phyloP scores from a whole-genome alignment of 1,284 basidiomycete genomes.

The Irpex sp. region DNA sequence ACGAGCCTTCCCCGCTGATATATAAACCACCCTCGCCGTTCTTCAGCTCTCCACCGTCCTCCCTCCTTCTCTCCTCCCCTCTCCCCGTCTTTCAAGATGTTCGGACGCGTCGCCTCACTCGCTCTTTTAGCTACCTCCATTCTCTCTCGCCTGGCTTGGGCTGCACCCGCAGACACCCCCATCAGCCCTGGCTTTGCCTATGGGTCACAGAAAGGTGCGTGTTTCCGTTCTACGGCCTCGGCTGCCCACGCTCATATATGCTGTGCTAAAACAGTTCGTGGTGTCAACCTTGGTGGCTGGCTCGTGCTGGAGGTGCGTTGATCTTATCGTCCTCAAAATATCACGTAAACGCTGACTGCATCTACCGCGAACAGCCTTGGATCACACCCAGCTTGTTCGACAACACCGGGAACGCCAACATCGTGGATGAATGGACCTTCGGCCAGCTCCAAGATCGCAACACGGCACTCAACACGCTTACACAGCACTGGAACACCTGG shows the following conservation, averaged over 20 bases:
- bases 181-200: constrained; percentile 44
- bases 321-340: not conserved
- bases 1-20: not conserved
- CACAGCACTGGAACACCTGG: constrained; percentile 75
- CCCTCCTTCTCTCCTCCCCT: not conserved
- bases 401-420: constrained; percentile 62
- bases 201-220: constrained; percentile 43
- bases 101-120: constrained; percentile 12
- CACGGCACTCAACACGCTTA: constrained; percentile 46
- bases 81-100: constrained; percentile 1
- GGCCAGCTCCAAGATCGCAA: constrained; percentile 52
- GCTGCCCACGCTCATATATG: not conserved
- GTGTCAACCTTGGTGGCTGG: constrained; percentile 81
- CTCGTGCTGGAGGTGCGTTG: constrained; percentile 64
- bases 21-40: constrained; percentile 3
- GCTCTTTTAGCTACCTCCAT: constrained; percentile 15
- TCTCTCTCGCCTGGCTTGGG: constrained; percentile 17
- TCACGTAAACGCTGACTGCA: constrained; percentile 1
- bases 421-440: constrained; percentile 88
- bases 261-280: constrained; percentile 38
- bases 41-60: not conserved
- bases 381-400: constrained; percentile 88
- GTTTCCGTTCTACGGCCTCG: not conserved
- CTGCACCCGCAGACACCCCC: constrained; percentile 21
- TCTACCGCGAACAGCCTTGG: constrained; percentile 54